Percentiles rank a stretch among this genome's conserved stretches.
phyloP scores from a whole-genome alignment of 2,329 filamentous ascomycete genomes.

The Didymella glomerata region DNA sequence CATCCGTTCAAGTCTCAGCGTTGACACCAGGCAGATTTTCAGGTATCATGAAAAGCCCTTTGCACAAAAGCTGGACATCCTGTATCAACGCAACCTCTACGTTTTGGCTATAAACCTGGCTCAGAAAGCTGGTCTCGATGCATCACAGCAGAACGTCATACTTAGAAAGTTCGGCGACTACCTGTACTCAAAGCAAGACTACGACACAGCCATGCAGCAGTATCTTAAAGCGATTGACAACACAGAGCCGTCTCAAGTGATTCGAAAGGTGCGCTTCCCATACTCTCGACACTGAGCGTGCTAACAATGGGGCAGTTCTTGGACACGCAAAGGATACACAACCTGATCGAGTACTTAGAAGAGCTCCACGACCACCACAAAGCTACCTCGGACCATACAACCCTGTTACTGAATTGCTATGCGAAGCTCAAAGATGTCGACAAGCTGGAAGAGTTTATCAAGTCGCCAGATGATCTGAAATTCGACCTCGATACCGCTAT shows the following conservation, averaged over 20 bases:
- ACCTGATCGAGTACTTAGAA: slow-evolving; percentile 95
- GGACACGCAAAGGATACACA: slow-evolving; percentile 96
- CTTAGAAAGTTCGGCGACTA: slow-evolving; percentile 94
- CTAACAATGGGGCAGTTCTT: slow-evolving; percentile 69
- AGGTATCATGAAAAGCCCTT: slow-evolving; percentile 91
- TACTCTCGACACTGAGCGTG: not conserved
- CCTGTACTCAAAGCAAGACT: slow-evolving; percentile 93
- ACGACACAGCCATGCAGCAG: slow-evolving; percentile 98
- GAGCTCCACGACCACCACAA: slow-evolving; percentile 93
- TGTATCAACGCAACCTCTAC: slow-evolving; percentile 94
- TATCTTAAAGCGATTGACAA: slow-evolving; percentile 96
- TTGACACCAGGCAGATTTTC: slow-evolving; percentile 67
- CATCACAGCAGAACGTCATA: slow-evolving; percentile 85
- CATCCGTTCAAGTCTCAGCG: not conserved
- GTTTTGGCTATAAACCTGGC: slow-evolving; percentile 91
- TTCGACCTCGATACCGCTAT: slow-evolving; percentile 98
- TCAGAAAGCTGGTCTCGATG: slow-evolving; percentile 83
- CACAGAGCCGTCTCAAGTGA: slow-evolving; percentile 95
- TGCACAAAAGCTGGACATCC: slow-evolving; percentile 87
- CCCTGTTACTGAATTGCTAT: slow-evolving; percentile 93
- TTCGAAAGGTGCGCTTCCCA: slow-evolving; percentile 72
- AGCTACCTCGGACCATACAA: slow-evolving; percentile 95
- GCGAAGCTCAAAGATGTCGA: slow-evolving; percentile 97
- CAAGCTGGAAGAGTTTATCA: slow-evolving; percentile 96
- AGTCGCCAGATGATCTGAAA: slow-evolving; percentile 90